Base-by-base conservation (phyloP, 139 green algal genomes). In the Haematococcus sp. region DNA sequence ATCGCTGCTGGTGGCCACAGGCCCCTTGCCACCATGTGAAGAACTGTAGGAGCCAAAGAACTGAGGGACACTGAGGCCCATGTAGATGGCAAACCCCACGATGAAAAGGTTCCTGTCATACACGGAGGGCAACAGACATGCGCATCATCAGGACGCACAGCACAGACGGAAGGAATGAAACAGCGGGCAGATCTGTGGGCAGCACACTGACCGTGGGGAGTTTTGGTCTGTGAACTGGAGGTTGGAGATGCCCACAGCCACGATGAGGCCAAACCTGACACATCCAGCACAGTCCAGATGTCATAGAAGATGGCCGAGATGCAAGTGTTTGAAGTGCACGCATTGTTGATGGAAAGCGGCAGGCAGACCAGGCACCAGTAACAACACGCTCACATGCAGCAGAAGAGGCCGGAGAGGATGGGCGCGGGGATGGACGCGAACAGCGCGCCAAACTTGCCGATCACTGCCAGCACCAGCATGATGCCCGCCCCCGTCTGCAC, bases 41-140 rank as follows among this genome's bases (percentile, higher is more conserved):
- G 56, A 23, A 0, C 76, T 77, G 74, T 89, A 91, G 17, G 59
- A 25, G 0, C 68, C 55, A 49, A 93, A 92, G 76, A 86, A 93
- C 32, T 79, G 64, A 9, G 85, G 75, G 2, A 93, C 74, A 20
- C 74, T 82, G 0, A 91, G 81, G 7, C 77, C 76, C 73, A 85
- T 88, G 78, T 86, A 91, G 51, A 91, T 64, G 20, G 69, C 70
- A 49, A 86, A 88, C 44, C 81, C 81, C 15, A 88, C 66, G 35
- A 92, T 87, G 81, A 92, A 85, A 13, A 91, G 82, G 81, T 92
- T 92, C 66, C 86, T 79, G 34, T n/a, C n/a, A n/a, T n/a, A n/a
- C n/a, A n/a, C n/a, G n/a, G n/a, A n/a, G n/a, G n/a, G n/a, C n/a
- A n/a, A n/a, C n/a, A n/a, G n/a, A n/a, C n/a, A n/a, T n/a, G n/a